phyloP scores from a whole-genome alignment of 495 filamentous ascomycete species.

The Hypoxylon perforatum region DNA sequence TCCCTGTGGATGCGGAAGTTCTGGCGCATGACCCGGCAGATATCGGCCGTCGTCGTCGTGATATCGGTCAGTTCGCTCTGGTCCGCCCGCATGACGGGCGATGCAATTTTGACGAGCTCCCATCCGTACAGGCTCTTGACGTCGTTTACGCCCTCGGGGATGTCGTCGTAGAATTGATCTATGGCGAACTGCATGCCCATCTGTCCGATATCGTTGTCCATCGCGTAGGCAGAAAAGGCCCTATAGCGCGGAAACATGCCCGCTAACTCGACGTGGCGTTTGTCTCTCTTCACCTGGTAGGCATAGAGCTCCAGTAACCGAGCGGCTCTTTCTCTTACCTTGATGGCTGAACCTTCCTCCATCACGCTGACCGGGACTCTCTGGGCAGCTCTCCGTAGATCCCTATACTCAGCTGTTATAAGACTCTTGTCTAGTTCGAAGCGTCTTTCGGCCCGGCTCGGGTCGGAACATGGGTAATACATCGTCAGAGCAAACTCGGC shows the following conservation, averaged over 20 bases:
- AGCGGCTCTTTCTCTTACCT: neutral
- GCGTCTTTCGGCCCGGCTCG: too few relatives aligned
- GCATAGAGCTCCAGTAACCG: neutral
- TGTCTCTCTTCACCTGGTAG: neutral
- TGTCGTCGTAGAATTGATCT: neutral
- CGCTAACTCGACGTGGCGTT: neutral
- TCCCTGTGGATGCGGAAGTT: slow-evolving; percentile 31
- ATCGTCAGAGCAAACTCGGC: too few relatives aligned
- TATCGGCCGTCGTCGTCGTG: too few relatives aligned
- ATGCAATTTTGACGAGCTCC: slow-evolving; percentile 19
- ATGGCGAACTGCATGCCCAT: neutral
- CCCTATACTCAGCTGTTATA: too few relatives aligned
- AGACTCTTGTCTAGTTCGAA: too few relatives aligned
- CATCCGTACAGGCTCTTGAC: slow-evolving; percentile 18
- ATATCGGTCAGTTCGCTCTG: neutral
- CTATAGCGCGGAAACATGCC: slow-evolving; percentile 26
- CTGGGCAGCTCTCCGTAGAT: too few relatives aligned
- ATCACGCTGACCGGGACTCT: too few relatives aligned
- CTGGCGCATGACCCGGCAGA: slow-evolving; percentile 12
- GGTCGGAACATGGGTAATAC: too few relatives aligned
- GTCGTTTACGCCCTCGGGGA: neutral
- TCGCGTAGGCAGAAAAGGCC: slow-evolving; percentile 30
- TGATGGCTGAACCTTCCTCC: too few relatives aligned
- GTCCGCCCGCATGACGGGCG: slow-evolving; percentile 14
- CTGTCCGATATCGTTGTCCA: neutral